Evolutionary conservation across 2,329 filamentous ascomycete genomes (phyloP), one percentile per base, ranked within the genome.

Genomic region (Apiospora malaysiana): DNA sequence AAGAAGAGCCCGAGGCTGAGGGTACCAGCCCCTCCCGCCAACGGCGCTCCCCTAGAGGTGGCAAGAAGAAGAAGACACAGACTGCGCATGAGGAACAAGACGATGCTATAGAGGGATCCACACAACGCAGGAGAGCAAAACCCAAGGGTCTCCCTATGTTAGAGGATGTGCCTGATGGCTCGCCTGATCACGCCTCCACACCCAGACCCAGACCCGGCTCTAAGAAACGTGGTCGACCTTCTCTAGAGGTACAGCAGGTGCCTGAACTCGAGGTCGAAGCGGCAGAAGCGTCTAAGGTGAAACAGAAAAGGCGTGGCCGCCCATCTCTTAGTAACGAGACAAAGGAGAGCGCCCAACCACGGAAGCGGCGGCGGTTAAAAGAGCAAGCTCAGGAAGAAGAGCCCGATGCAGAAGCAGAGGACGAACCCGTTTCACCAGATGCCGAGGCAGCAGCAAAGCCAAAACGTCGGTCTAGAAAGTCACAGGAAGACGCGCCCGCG

Each of bases 281-380:
- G 3, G 51, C 23, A n/a, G 66, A 32, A 25, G 32, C 37, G 7
- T 12, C 66, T n/a, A 8, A 25, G 43, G 67, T 43, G 69, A 75
- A 69, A 69, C 70, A 73, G 69, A 73, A 72, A 46, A 77, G 75
- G 69, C 77, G 74, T 49, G 74, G 73, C n/a, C 76, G 75, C 7
- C 76, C 78, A 32, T 80, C 81, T 18, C 68, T 78, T 37, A 73
- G 73, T 18, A 70, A 72, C 16, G 72, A 72, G 6, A 27, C 70
- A 40, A 40, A 72, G 56, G 47, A 42, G 27, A 49, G 42, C 59
- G 47, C 46, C 10, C 42, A 45, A 43, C 8, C 47, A 32, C 49
- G 25, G 32, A 23, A 32, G 47, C 47, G 37, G 37, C 46, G 46
- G 25, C 27, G 27, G 21, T 43, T 51, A 16, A 71, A 69, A 63